A percentile compares a stretch with the other conserved stretches of the same genome.
These are phyloP conservation scores for Boletus sp. DNA, from an alignment of 768 basidiomycete genomes.

Conservation along the genomic window DNA sequence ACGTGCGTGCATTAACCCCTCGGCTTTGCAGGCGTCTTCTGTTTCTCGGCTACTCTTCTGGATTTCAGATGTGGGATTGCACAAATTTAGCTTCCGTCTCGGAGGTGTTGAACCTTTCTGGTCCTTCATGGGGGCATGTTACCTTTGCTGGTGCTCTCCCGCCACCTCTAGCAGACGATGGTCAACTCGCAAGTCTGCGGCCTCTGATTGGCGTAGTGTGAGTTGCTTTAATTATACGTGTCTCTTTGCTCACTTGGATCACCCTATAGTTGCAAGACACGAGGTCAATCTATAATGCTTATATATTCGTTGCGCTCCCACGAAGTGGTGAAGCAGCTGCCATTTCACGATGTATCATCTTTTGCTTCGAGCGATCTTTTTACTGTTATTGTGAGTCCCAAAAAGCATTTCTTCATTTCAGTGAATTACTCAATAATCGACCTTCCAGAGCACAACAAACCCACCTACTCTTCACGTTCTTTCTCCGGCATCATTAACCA, in stretches of 20 bases:
- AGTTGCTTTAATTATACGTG: conserved; percentile 12
- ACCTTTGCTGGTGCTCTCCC: conserved; percentile 44
- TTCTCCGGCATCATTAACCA: conserved; percentile 51
- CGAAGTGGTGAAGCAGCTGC: conserved; percentile 47
- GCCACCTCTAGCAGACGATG: conserved; percentile 26
- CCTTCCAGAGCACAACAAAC: conserved; percentile 51
- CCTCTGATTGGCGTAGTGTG: conserved; percentile 38
- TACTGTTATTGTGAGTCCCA: conserved; percentile 54
- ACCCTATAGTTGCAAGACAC: conserved; percentile 21
- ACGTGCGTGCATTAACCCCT: conserved; percentile 6
- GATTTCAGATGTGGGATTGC: conserved; percentile 65
- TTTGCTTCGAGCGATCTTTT: conserved; percentile 49
- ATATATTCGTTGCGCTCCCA: conserved; percentile 51
- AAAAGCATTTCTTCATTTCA: neutral
- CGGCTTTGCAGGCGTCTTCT: conserved; percentile 40
- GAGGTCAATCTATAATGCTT: conserved; percentile 31
- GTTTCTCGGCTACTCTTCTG: conserved; percentile 50
- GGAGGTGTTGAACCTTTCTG: conserved; percentile 54
- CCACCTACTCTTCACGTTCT: conserved; percentile 57
- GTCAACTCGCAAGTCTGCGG: conserved; percentile 32
- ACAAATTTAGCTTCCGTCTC: conserved; percentile 47
- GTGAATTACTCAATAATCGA: neutral
- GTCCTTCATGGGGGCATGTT: conserved; percentile 34
- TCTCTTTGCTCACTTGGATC: conserved; percentile 3
- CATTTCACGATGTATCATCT: conserved; percentile 40